Percentiles rank a stretch among this genome's conserved stretches.
phyloP scores from a whole-genome alignment of 345 rosid species.

The Brassica juncea region DNA sequence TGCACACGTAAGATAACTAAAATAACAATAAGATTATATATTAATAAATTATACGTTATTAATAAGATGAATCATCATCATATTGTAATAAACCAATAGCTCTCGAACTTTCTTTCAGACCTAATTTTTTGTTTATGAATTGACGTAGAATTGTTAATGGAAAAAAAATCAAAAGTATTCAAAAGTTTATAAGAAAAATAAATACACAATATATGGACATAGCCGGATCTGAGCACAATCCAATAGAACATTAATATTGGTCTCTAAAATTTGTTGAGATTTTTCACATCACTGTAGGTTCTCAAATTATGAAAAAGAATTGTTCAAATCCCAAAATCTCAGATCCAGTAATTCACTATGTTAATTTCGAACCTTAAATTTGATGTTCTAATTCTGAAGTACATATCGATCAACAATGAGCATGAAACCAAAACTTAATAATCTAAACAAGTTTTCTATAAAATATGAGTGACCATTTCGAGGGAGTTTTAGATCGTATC shows the following conservation, averaged over 20 bases:
- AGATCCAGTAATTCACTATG: too few relatives aligned
- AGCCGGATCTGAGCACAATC: too few relatives aligned
- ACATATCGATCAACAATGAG: background rate
- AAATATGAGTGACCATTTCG: conserved; percentile 19
- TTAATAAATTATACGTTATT: background rate
- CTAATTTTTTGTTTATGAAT: conserved; percentile 13
- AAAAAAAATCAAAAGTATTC: background rate
- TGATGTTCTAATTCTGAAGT: background rate
- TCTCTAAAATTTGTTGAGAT: too few relatives aligned
- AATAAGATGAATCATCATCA: background rate
- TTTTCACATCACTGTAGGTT: too few relatives aligned
- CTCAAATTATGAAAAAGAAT: too few relatives aligned
- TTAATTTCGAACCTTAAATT: background rate
- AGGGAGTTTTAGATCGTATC: conserved; percentile 6
- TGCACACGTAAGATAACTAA: conserved; percentile 13
- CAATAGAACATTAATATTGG: too few relatives aligned
- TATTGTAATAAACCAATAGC: conserved; percentile 6
- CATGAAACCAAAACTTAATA: background rate
- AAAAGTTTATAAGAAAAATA: background rate
- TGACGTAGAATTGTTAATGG: conserved; percentile 1
- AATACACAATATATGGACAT: background rate
- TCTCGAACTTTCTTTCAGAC: conserved; percentile 5
- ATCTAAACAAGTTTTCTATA: background rate
- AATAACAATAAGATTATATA: conserved; percentile 2
- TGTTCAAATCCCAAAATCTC: too few relatives aligned